Evolutionary conservation across 2,329 filamentous ascomycete species (phyloP).

Genomic region (Aspergillus fischeri): DNA sequence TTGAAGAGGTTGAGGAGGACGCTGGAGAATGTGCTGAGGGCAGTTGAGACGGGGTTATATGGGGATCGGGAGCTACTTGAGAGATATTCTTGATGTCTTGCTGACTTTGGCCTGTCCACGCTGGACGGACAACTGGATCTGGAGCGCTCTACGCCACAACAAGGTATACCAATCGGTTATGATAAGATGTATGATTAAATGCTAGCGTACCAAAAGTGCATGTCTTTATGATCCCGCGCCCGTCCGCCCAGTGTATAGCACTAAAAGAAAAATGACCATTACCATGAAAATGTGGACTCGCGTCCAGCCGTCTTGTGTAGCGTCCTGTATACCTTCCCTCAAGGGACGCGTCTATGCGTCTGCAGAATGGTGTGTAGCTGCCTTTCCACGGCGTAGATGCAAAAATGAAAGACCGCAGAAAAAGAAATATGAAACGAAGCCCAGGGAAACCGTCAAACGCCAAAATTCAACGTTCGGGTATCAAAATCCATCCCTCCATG

Average conservation of each 20-base stretch:
- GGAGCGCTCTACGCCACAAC: not conserved
- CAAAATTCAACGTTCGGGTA: not conserved
- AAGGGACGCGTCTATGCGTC: not conserved
- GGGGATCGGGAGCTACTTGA: constrained; percentile 14
- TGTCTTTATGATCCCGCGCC: not conserved
- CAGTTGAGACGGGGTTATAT: constrained; percentile 36
- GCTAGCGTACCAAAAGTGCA: not conserved
- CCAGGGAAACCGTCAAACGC: not conserved
- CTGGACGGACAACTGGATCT: not conserved
- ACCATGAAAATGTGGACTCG: not conserved
- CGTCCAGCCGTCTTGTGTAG: not conserved
- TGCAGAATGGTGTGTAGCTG: not conserved
- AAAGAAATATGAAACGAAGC: constrained; percentile 2
- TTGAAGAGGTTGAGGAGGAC: constrained; percentile 37
- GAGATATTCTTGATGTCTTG: not conserved
- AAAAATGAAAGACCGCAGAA: not conserved
- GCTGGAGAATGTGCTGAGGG: constrained; percentile 42
- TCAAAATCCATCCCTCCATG: not conserved
- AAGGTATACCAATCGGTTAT: not conserved
- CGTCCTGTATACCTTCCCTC: not conserved
- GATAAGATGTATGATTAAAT: not conserved
- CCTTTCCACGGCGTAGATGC: not conserved
- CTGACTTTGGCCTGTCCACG: not conserved
- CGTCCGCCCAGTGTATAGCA: not conserved
- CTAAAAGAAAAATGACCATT: not conserved